Base-by-base conservation (phyloP, 805 yeast species). In the Millerozyma acaciae region DNA sequence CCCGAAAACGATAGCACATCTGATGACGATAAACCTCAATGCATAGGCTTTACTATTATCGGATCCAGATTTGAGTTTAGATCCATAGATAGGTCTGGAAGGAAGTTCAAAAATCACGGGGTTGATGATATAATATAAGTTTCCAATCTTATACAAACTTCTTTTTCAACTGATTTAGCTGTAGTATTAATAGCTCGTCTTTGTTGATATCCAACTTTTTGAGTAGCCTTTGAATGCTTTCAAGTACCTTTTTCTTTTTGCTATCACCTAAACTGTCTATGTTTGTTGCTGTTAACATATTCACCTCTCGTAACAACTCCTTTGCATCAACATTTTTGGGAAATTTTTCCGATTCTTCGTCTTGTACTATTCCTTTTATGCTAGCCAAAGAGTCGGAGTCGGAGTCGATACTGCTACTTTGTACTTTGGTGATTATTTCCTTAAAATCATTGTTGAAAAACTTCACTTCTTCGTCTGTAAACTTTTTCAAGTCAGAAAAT, bases 21-120 rank as follows among this genome's bases (percentile, higher is more conserved):
- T 6, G 47, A 43, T 2, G 60, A 58, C 2, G 66, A 53, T 1
- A 66, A 67, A 1, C 49, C 51, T 2, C 53, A 54, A 17, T 58
- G 62, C 15, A 44, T 79, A 10, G 73, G 71, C 13, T 84, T 85
- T 51, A 72, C 80, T 9, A 71, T 86, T 6, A 57, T 88, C 7
- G 97, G 97, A 1, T 81, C 87, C 26, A 65, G 97, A 38, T 73
- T 89, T 44, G 76, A 78, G 39, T 74, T 80, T 39, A 70, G 94
- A 53, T 70, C 89, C 26, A 76, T 76, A 7, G 97, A 89, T 47
- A 68, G 97, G 37, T 78, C 95, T 0, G 84, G 81, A 16, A 76
- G 84, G 47, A 87, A 89, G 62, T 87, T 87, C 67, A 89, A 89
- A 60, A 75, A 79, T 37, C 93, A 82, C 44, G 73, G 75, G 20